Base-by-base conservation (phyloP, 805 yeast genomes). In the Suhomyces vadensis region DNA sequence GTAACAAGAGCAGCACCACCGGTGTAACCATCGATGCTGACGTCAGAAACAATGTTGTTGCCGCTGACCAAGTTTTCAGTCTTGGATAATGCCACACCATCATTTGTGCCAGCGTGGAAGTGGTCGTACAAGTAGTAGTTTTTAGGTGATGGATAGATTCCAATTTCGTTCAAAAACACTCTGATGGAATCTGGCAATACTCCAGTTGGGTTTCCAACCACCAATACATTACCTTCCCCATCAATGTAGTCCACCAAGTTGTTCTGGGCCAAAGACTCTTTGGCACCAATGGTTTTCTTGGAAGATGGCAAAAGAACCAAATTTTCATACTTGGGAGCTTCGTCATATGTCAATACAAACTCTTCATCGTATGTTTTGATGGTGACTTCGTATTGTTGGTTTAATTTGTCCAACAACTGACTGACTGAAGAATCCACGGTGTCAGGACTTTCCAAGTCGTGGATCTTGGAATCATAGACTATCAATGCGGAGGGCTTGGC, bases 71-170 rank as follows among this genome's bases (percentile, higher is more conserved):
- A 56, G 46, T 75, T 69, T 37, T 58, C 59, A n/a, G 36, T 13
- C 13, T 55, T 46, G 10, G 64, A 57, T 24, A 64, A 51, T 57
- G 57, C 52, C 62, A 79, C 48, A 43, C 50, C 52, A 25, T 52
- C 56, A 16, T 36, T 61, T 5, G 55, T 56, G 14, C 54, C 63
- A 21, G 56, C 53, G 46, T 63, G 59, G 67, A 88, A 88, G 62
- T 85, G 83, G 63, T 90, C 96, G 6, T 74, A 62, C 35, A 85
- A 67, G 42, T 70, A 63, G 61, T 79, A 82, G 40, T 81, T 83
- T 58, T 81, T 85, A 46, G 96, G 95, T 39, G 94, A 78, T 46
- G 97, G 87, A 56, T 73, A 79, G 41, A 94, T 82, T 24, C 97
- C 99, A 51, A 91, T 66, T 60, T 91, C 89, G 56, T 82, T 79